Conservation (phyloP, 2,329 filamentous ascomycete genomes). For the Aspergillus aculeatinus region DNA sequence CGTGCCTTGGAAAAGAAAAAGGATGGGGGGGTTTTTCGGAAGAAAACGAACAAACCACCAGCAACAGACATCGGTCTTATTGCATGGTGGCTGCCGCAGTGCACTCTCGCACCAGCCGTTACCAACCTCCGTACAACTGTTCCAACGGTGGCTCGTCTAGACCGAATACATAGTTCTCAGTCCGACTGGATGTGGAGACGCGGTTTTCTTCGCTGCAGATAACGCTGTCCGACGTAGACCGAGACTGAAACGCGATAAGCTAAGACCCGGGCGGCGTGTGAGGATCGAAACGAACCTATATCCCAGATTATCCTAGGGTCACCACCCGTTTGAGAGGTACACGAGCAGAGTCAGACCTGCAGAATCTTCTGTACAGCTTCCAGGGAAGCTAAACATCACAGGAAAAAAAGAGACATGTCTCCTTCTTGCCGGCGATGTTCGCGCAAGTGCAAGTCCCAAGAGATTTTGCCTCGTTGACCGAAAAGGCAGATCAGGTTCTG, state of each 20-base stretch:
- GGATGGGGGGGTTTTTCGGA: background rate
- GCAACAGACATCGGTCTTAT: slow-evolving; percentile 1
- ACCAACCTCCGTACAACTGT: background rate
- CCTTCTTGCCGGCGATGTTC: slow-evolving; percentile 1
- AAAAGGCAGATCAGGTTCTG: slow-evolving; percentile 23
- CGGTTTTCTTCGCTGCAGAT: background rate
- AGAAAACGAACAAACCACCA: background rate
- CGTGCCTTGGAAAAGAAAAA: background rate
- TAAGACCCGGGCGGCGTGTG: background rate
- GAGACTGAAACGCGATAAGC: background rate
- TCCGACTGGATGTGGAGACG: background rate
- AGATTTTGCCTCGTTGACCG: slow-evolving; percentile 17
- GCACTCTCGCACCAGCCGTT: background rate
- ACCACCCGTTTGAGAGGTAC: background rate
- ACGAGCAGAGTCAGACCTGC: slow-evolving; percentile 4
- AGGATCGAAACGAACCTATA: background rate
- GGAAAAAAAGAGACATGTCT: background rate
- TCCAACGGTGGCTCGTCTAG: background rate
- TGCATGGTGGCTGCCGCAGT: slow-evolving; percentile 8
- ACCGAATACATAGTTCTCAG: background rate
- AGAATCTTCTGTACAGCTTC: slow-evolving; percentile 1
- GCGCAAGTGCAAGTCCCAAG: slow-evolving; percentile 5
- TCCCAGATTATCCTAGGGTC: background rate
- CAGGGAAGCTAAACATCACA: slow-evolving; percentile 3
- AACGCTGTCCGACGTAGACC: background rate